phyloP scores from a whole-genome alignment of 257 asterid species.

The Solanum rostratum region DNA sequence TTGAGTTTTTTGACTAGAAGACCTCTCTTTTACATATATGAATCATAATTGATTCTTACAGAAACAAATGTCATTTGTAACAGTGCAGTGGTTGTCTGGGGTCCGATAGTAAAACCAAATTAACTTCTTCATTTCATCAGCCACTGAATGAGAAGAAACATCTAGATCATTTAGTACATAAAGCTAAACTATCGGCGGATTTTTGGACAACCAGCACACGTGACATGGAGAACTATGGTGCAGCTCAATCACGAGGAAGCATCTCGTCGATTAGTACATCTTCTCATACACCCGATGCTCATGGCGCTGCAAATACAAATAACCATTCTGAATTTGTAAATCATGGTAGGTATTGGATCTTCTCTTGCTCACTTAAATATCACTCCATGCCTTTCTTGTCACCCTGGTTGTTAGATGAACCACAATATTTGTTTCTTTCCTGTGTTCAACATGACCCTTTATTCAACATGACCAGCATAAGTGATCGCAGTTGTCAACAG shows the following conservation, averaged over 20 bases:
- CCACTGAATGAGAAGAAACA: conserved; percentile 25
- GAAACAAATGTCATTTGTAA: conserved; percentile 31
- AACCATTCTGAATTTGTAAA: conserved; percentile 53
- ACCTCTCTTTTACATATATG: background rate
- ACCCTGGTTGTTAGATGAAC: background rate
- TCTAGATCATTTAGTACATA: conserved; percentile 12
- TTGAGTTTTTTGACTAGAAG: background rate
- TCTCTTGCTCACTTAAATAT: background rate
- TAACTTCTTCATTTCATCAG: conserved; percentile 29
- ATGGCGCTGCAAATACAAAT: conserved; percentile 34
- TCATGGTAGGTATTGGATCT: conserved; percentile 41
- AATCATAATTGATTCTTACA: conserved; percentile 27
- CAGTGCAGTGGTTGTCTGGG: conserved; percentile 98
- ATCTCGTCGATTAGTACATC: conserved; percentile 49
- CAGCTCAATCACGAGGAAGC: conserved; percentile 52
- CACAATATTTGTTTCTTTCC: background rate
- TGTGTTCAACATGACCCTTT: background rate
- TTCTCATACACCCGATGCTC: conserved; percentile 39
- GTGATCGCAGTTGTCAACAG: background rate
- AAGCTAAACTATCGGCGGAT: conserved; percentile 35
- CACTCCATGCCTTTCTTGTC: background rate
- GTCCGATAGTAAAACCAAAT: conserved; percentile 34
- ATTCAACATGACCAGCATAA: background rate
- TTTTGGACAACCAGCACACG: conserved; percentile 59
- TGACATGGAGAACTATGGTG: conserved; percentile 41